Evolutionary conservation across 208 protist genomes (phyloP), one percentile per base, ranked within the genome.

Genomic region (Acanthamoeba lenticulata): DNA sequence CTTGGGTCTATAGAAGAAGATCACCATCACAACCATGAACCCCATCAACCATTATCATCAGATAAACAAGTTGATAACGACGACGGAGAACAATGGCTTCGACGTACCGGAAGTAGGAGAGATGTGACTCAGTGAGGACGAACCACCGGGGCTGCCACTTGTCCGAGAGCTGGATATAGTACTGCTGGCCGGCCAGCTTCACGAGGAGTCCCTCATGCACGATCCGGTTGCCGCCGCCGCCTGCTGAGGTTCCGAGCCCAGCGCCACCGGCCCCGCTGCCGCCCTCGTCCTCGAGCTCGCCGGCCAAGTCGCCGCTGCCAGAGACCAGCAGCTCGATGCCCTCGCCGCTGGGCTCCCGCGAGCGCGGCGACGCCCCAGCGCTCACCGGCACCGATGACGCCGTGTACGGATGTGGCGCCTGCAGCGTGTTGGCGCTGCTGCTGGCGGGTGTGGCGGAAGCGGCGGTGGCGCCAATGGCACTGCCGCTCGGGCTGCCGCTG

Each of bases 61-160:
- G 29, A 21, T 34, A 21, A 29, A 21, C 60, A 69, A 6, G 60
- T 69, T 27, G 52, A 60, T 60, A 60, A 27, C 15, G 52, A 60
- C n/a, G 19, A 57, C 49, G 19, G 13, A 57, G 49, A 19, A 57
- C 19, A 19, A 57, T 19, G n/a, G 11, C 13, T 38, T 7, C 29
- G n/a, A 34, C 29, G 67, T 79, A 79, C 44, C n/a, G 34, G 49
- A 34, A 89, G 45, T 89, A 89, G 21, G 79, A 49, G 27, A 89
- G 49, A 3, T 49, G 15, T 11, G 79, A 57, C 13, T 55, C 47
- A 7, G 79, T 89, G n/a, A 89, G 79, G 29, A 89, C 27, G 49
- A 89, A 89, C 79, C 79, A 89, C 29, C 79, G 44, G 9, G 9
- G 44, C 45, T 89, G 79, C 79, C 79, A 89, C 32, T 89, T 89